Conservation (phyloP, 2,329 filamentous ascomycete species). For the Colletotrichum gigasporum region DNA sequence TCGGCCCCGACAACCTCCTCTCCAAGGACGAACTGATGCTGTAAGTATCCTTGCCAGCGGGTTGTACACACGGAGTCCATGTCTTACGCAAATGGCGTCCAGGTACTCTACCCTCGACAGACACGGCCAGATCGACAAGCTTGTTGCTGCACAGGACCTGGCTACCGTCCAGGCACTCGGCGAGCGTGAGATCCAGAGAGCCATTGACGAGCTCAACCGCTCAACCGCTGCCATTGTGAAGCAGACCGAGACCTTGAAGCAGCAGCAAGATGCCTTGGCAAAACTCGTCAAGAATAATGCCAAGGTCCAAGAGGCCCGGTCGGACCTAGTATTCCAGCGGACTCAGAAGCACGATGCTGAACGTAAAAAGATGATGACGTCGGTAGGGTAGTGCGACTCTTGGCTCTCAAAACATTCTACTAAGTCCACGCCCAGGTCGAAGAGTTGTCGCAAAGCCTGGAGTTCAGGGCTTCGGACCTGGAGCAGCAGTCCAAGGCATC, state of each 20-base stretch:
- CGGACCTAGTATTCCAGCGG: conserved; percentile 45
- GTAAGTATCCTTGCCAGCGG: conserved; percentile 46
- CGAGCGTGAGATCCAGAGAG: conserved; percentile 68
- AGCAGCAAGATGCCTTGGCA: conserved; percentile 70
- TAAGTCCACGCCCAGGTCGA: conserved; percentile 49
- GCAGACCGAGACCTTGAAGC: conserved; percentile 69
- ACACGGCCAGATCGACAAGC: conserved; percentile 56
- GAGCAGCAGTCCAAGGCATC: conserved; percentile 60
- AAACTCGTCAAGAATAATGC: conserved; percentile 57
- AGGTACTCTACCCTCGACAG: conserved; percentile 62
- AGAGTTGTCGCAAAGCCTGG: conserved; percentile 56
- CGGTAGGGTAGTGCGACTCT: conserved; percentile 43
- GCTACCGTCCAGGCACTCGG: conserved; percentile 59
- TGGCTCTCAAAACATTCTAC: neutral
- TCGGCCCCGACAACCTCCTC: conserved; percentile 61
- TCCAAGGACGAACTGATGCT: conserved; percentile 62
- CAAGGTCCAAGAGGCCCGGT: conserved; percentile 44
- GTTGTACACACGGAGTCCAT: neutral
- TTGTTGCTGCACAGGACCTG: conserved; percentile 56
- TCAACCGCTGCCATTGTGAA: conserved; percentile 72
- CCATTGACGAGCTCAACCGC: conserved; percentile 70
- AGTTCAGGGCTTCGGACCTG: conserved; percentile 56
- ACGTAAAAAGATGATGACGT: conserved; percentile 50
- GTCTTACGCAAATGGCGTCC: conserved; percentile 30
- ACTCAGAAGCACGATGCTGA: conserved; percentile 50